Conservation (phyloP, 2,329 filamentous ascomycete species). For the Ascochyta pisi region DNA sequence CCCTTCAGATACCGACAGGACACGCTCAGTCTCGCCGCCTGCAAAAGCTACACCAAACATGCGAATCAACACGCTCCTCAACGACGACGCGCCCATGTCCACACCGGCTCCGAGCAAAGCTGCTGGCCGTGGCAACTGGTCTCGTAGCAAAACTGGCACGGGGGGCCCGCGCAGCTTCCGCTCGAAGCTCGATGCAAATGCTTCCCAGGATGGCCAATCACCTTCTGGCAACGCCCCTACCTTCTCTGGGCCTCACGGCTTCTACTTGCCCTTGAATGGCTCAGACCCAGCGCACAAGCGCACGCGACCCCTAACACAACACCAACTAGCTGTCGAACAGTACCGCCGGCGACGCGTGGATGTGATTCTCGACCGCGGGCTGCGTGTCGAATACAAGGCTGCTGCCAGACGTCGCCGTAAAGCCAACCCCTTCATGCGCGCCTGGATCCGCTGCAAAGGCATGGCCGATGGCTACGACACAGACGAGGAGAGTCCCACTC, state of each 20-base stretch:
- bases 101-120: conserved; percentile 50
- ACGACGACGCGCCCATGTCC: conserved; percentile 50
- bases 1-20: conserved; percentile 55
- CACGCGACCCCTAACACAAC: conserved; percentile 77
- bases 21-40: conserved; percentile 54
- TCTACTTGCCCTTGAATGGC: conserved; percentile 61
- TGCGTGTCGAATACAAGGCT: conserved; percentile 70
- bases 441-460: conserved; percentile 67
- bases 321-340: conserved; percentile 80
- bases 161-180: conserved; percentile 41
- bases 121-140: conserved; percentile 59
- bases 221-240: conserved; percentile 41
- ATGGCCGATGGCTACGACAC: conserved; percentile 56
- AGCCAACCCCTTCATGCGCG: conserved; percentile 71
- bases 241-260: conserved; percentile 60
- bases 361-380: conserved; percentile 77
- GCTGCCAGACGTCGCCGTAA: conserved; percentile 67
- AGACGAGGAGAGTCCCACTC: conserved; percentile 47
- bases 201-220: conserved; percentile 43
- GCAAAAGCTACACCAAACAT: conserved; percentile 52
- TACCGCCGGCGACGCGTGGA: conserved; percentile 82
- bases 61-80: conserved; percentile 58
- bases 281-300: conserved; percentile 56
- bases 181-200: conserved; percentile 42
- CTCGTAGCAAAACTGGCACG: conserved; percentile 44